These are phyloP conservation scores for Triticum monococcum DNA, from an alignment of 176 grass and related monocot species.

Conservation along the genomic window DNA sequence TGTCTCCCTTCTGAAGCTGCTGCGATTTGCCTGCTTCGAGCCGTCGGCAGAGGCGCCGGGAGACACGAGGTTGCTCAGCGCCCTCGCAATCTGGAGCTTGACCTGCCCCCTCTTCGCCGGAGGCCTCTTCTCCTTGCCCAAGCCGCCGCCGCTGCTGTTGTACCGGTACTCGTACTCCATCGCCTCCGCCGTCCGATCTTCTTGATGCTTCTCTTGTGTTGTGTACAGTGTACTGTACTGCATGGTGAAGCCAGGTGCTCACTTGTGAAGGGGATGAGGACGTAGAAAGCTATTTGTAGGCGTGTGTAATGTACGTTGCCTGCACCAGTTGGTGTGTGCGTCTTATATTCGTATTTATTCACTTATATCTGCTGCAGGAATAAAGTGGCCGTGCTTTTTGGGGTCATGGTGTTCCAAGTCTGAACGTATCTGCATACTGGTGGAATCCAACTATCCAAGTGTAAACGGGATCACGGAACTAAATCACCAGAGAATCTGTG, in stretches of 20 bases:
- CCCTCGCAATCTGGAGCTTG: conserved; percentile 33
- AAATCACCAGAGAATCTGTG: neutral
- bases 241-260: neutral
- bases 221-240: conserved; percentile 15
- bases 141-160: neutral
- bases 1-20: conserved; percentile 17
- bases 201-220: neutral
- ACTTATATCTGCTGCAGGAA: neutral
- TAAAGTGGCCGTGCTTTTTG: neutral
- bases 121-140: conserved; percentile 41
- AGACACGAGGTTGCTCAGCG: conserved; percentile 22
- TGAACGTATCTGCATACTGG: neutral
- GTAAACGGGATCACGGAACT: neutral
- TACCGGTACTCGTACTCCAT: conserved; percentile 32
- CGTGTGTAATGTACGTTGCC: neutral
- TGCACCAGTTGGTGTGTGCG: neutral
- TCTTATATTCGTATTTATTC: neutral
- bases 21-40: neutral
- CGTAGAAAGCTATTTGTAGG: conserved; percentile 26
- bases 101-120: conserved; percentile 36
- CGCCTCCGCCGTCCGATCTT: neutral
- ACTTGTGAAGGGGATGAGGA: neutral
- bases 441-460: neutral
- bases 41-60: neutral
- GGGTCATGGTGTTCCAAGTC: neutral